Evolutionary conservation across 192 early-diverging fungal genomes (phyloP), one percentile per base, ranked within the genome.

Genomic region (Podila verticillata): DNA sequence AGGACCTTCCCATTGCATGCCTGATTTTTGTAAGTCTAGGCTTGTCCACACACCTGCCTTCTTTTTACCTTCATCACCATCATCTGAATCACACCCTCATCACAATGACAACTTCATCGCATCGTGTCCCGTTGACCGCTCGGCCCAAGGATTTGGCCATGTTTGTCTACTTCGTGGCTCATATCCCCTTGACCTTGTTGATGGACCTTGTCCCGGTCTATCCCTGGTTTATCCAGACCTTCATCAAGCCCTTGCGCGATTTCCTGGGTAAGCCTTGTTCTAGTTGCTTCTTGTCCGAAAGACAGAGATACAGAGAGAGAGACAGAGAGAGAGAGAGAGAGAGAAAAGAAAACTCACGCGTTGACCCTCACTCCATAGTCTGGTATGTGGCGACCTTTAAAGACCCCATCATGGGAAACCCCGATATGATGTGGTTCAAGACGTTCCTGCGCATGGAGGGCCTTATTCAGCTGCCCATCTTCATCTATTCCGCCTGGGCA

Each of bases 181-280:
- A 95, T 63, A 95, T 95, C 81, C 92, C 91, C 5, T 84, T 88
- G n/a, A 90, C 93, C 7, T 31, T 92, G 0, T 51, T 86, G 32
- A 72, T 92, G 61, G 93, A 95, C 69, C 26, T 83, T 20, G 78
- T 89, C 48, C 84, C 85, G 3, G 62, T 93, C 57, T 83, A 91
- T 39, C 86, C 87, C 13, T 20, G 68, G n/a, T 80, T 81, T 48
- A 57, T 57, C 44, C 34, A 29, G 63, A 84, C 48, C 84, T 85
- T 32, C 28, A 70, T 51, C 63, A 75, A 80, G 51, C 77, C 77
- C 6, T 39, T 80, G 20, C 24, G 71, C 36, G 15, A 67, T 30
- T 63, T 80, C 24, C 61, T 32, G 31, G 54, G 69, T 80, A 66
- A 44, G 22, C n/a, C n/a, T 32, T 20, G 31, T n/a, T 34, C 5